These are phyloP conservation scores for Pythium brassicae DNA, from an alignment of 352 stramenopile genomes.

Conservation along the genomic window DNA sequence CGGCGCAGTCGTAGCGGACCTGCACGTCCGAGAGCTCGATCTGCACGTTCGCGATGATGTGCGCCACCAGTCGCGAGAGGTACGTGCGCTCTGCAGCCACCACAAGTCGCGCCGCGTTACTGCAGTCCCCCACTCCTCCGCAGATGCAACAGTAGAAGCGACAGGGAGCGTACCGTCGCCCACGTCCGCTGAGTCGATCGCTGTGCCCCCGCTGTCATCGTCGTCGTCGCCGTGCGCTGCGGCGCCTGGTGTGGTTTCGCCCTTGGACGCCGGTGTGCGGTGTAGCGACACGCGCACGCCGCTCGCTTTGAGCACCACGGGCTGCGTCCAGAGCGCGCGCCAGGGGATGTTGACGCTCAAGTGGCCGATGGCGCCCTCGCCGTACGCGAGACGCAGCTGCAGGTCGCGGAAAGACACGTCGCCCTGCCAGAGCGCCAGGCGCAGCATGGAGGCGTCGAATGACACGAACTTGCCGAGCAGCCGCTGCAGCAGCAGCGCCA, in stretches of 20 bases:
- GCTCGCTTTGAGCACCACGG: conserved; percentile 73
- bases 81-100: conserved; percentile 62
- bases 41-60: conserved; percentile 86
- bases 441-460: conserved; percentile 82
- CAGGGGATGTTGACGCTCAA: conserved; percentile 84
- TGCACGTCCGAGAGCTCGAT: conserved; percentile 80
- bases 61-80: conserved; percentile 71
- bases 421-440: conserved; percentile 81
- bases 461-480: conserved; percentile 87
- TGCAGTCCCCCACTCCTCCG: too few relatives aligned
- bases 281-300: conserved; percentile 70
- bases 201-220: conserved; percentile 10
- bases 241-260: conserved; percentile 12
- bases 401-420: conserved; percentile 83
- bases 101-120: background rate
- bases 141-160: too few relatives aligned
- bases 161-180: conserved; percentile 25
- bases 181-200: conserved; percentile 18
- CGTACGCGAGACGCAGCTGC: conserved; percentile 73
- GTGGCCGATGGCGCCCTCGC: conserved; percentile 68
- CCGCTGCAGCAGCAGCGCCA: conserved; percentile 82
- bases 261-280: conserved; percentile 26
- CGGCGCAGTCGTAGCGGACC: conserved; percentile 77
- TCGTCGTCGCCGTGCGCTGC: conserved; percentile 15
- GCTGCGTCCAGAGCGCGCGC: conserved; percentile 79